phyloP scores from a whole-genome alignment of 768 basidiomycete species.

The Piloderma croceum region DNA sequence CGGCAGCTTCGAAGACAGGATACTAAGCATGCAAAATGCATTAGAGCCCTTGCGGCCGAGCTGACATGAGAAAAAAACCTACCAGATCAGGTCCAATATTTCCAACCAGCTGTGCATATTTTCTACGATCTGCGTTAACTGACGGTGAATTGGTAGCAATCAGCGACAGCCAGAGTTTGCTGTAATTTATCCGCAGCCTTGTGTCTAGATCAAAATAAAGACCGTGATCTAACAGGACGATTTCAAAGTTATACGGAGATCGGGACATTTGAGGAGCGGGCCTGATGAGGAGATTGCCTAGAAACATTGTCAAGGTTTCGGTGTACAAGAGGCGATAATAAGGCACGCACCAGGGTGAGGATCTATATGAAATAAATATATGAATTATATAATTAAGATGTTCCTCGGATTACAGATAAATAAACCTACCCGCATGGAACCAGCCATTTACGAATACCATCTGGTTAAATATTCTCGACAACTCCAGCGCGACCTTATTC shows the following conservation, averaged over 20 bases:
- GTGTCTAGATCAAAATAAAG: conserved; percentile 88
- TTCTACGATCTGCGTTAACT: conserved; percentile 62
- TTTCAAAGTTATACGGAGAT: conserved; percentile 93
- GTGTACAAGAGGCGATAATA: neutral
- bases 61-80: conserved; percentile 21
- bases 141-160: conserved; percentile 66
- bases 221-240: conserved; percentile 91
- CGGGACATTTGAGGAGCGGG: conserved; percentile 54
- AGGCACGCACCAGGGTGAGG: neutral
- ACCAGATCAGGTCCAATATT: conserved; percentile 87
- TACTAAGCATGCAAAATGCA: conserved; percentile 46
- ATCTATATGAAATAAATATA: conserved; percentile 4
- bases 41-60: conserved; percentile 1
- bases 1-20: conserved; percentile 89
- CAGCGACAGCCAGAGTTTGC: conserved; percentile 87
- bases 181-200: conserved; percentile 74
- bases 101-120: conserved; percentile 87
- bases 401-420: neutral
- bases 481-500: conserved; percentile 88
- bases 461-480: conserved; percentile 83
- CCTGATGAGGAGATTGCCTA: conserved; percentile 89
- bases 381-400: conserved; percentile 1
- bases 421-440: conserved; percentile 66
- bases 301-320: conserved; percentile 3
- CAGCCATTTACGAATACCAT: conserved; percentile 97